Evolutionary conservation across 371 early-diverging fungal genomes (phyloP).

Genomic region (Zopfochytrium polystomum): DNA sequence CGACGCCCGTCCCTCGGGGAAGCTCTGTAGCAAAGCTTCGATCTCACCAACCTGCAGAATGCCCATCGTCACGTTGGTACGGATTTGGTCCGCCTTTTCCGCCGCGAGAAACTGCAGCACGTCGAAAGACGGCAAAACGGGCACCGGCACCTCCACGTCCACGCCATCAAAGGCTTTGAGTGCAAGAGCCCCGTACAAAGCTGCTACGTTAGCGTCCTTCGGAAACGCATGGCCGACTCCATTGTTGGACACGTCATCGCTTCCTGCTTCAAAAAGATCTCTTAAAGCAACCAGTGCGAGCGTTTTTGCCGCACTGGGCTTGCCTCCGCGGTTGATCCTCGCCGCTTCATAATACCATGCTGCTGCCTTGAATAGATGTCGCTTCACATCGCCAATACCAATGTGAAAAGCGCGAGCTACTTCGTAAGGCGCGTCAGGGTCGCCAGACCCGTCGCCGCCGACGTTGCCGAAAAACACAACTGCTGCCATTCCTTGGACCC

Average conservation of each 20-base stretch:
- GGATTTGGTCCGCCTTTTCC: conserved; percentile 4
- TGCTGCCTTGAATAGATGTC: too few species aligned
- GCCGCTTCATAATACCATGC: too few species aligned
- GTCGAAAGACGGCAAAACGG: conserved; percentile 5
- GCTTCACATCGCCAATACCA: too few species aligned
- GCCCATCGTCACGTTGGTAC: conserved; percentile 4
- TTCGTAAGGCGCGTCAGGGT: conserved; percentile 13
- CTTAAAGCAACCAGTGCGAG: too few species aligned
- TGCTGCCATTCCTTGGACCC: conserved; percentile 5
- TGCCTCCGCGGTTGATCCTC: too few species aligned
- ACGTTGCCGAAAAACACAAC: conserved; percentile 14
- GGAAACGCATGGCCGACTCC: not conserved
- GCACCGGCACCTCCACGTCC: not conserved
- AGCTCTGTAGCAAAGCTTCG: conserved; percentile 4
- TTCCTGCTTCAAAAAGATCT: conserved; percentile 4
- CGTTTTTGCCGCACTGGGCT: too few species aligned
- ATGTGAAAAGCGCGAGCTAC: conserved; percentile 13
- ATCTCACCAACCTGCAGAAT: conserved; percentile 13
- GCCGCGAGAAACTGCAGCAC: not conserved
- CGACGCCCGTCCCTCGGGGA: not conserved
- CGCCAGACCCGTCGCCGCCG: not conserved
- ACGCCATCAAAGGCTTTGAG: not conserved
- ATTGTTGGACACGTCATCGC: not conserved
- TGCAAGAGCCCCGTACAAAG: not conserved
- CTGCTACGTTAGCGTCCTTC: not conserved